Base-by-base conservation (phyloP, 352 stramenopile species). In the Phytophthora fragariae region DNA sequence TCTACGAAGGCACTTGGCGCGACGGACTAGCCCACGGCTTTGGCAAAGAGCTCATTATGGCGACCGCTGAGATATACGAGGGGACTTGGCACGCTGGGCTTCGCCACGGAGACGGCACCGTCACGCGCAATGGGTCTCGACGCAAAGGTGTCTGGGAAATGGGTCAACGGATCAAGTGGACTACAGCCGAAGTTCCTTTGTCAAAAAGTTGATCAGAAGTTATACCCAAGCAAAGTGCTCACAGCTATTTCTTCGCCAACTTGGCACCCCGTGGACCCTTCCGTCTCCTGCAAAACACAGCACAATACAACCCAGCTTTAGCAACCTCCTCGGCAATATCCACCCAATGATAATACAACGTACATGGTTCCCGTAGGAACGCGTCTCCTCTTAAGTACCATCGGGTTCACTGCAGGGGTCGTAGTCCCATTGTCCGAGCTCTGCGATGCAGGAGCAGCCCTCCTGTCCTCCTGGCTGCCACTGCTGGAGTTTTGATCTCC, bases 1-100 rank as follows among this genome's bases (percentile, higher is more conserved):
- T 89, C 68, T 92, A 92, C 56, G 82, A 93, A 50, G 86, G 86
- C 35, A 73, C 72, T 44, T 92, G 86, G 86, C 62, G 85, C 24
- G 75, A 93, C 27, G 86, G 86, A 2, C 72, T 92, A 35, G 68
- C 69, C 12, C 81, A 93, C 31, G 86, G 86, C 21, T 71, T 83
- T 3, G 86, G 85, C 2, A 90, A 86, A 21, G 86, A 91, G 41
- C 59, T 89, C 19, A 37, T 75, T n/a, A 57, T 83, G 29, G 53
- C 53, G 11, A 81, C 65, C 0, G 68, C 76, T 1, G 83, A 93
- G 39, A 64, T 92, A 5, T 93, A 87, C 59, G 85, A 93, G 70
- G 86, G 86, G 0, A 79, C 74, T 3, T 93, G 86, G 87, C 72
- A 80, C 17, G 61, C 78, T 19, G 87, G 87, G 1, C 67, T 79